A percentile compares a stretch with the other conserved stretches of the same genome.
Evolutionary conservation across 441 rosid species (phyloP).

Genomic region (Jatropha podagrica): DNA sequence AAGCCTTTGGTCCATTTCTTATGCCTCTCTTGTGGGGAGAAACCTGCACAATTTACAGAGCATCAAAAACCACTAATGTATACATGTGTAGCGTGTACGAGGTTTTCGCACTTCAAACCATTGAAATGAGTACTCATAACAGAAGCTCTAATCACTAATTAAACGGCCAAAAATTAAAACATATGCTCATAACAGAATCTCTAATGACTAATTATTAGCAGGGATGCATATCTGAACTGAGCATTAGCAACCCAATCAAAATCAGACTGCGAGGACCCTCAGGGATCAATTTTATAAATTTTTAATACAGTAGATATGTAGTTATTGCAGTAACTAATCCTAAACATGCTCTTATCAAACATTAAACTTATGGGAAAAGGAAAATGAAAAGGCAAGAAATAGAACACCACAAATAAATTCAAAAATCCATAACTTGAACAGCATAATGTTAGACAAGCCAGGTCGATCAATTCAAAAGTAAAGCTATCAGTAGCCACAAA

Average conservation of each 20-base stretch:
- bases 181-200: not conserved
- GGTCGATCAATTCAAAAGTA: not conserved
- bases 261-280: not conserved
- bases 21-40: slow-evolving; percentile 79
- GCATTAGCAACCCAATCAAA: not conserved
- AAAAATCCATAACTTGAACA: not conserved
- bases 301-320: not conserved
- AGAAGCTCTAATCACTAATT: not conserved
- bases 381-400: not conserved
- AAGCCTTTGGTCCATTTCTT: slow-evolving; percentile 87
- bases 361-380: not conserved
- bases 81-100: too few species aligned
- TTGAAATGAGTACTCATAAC: not conserved
- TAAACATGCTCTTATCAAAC: not conserved
- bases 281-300: not conserved
- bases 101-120: not conserved
- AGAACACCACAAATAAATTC: not conserved
- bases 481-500: not conserved
- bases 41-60: slow-evolving; percentile 44
- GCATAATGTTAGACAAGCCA: not conserved
- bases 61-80: not conserved
- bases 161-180: not conserved
- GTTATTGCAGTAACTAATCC: not conserved
- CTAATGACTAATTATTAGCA: not conserved
- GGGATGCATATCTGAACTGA: not conserved